Conservation (phyloP, 306 rosid species). For the Inga oerstediana region DNA sequence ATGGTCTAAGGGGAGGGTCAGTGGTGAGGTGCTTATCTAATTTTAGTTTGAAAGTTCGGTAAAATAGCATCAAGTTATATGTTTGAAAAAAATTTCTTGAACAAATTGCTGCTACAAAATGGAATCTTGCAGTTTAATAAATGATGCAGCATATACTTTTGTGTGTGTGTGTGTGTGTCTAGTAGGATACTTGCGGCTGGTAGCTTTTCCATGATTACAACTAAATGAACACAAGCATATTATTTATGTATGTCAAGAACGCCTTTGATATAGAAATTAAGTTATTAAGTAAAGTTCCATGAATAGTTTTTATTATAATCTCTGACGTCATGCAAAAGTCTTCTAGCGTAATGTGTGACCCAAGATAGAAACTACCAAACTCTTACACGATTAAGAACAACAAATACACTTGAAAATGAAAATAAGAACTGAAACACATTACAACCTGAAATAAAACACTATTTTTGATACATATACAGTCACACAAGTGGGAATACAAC, state of each 20-base stretch:
- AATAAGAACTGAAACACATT: too few species aligned
- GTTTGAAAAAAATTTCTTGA: neutral
- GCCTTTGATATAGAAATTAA: neutral
- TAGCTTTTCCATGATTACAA: neutral
- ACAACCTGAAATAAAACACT: too few species aligned
- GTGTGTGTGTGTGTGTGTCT: neutral
- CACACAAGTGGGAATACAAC: too few species aligned
- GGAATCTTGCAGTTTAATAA: neutral
- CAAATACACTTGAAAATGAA: too few species aligned
- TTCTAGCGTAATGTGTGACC: neutral
- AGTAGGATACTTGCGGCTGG: neutral
- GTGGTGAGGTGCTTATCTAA: slow-evolving; percentile 90
- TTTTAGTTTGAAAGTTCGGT: slow-evolving; percentile 34
- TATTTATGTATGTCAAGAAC: neutral
- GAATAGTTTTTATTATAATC: neutral
- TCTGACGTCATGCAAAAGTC: neutral
- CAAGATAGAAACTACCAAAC: too few species aligned
- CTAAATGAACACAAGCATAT: neutral
- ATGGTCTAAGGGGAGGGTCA: slow-evolving; percentile 89
- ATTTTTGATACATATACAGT: too few species aligned
- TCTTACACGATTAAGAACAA: too few species aligned
- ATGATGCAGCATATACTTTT: neutral
- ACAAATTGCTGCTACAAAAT: slow-evolving; percentile 1
- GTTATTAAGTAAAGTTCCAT: neutral
- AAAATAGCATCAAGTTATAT: slow-evolving; percentile 14